Base-by-base conservation (phyloP, 768 basidiomycete species). In the Lactarius indigo region DNA sequence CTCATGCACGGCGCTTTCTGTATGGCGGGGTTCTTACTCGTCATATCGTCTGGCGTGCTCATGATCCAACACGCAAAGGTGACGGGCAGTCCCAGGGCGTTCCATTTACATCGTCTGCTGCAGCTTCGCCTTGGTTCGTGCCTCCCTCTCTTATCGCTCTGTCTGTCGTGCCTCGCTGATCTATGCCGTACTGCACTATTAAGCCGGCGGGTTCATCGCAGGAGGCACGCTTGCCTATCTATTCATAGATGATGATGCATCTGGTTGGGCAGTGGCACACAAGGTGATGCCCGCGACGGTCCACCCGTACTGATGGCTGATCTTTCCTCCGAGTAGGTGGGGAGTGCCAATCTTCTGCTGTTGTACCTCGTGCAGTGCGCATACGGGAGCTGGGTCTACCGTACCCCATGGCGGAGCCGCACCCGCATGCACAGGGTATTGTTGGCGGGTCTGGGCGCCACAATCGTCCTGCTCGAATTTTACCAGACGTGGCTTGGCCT, bases 41-140 rank as follows among this genome's bases (percentile, higher is more conserved):
- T 88, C 20, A 79, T 89, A 10, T 87, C 87, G 4, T 64, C 84
- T 35, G 87, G 87, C n/a, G 81, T 79, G 13, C 75, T 88, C 68
- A 74, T 85, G 52, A 82, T 84, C 33, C 80, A 87, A 65, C 86
- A 82, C 69, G 72, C 79, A 81, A 68, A 83, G 78, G 30, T 75
- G 74, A 44, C 76, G 72, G 80, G 85, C 73, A 73, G 80, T 74
- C 17, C 41, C 12, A 37, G 35, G 35, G 35, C 35, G 85, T 70
- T 82, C 76, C 74, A 66, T n/a, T 79, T 47, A 78, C 85, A 66
- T 85, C 87, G 67, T 71, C 84, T 57, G 63, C 81, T 61, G 54
- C 67, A 66, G 44, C 41, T 68, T 30, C 42, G 30, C 35, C 26
- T 66, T 44, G 56, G 64, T 65, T 20, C 31, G 60, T 65, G 17